A percentile compares a stretch with the other conserved stretches of the same genome.
These are phyloP conservation scores for Apophysomyces trapeziformis DNA, from an alignment of 371 early-diverging fungal genomes.

Conservation along the genomic window DNA sequence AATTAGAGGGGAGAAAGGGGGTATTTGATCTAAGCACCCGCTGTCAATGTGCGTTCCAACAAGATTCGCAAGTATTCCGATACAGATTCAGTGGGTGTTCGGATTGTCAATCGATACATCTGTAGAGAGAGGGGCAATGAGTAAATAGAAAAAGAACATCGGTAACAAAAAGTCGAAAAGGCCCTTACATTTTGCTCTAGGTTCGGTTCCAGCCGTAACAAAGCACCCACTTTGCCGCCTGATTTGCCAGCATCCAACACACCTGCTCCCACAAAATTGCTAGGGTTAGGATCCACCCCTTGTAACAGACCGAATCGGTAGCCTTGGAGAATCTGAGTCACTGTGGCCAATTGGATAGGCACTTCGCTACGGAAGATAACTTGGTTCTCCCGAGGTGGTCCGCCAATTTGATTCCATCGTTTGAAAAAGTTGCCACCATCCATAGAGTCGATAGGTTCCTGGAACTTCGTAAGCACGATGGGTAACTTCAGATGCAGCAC, in stretches of 20 bases:
- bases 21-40: constrained; percentile 20
- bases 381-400: constrained; percentile 79
- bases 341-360: constrained; percentile 56
- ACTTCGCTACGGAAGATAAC: constrained; percentile 66
- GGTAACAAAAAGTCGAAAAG: background rate
- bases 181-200: constrained; percentile 80
- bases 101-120: constrained; percentile 91
- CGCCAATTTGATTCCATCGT: constrained; percentile 96
- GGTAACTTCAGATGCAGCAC: constrained; percentile 75
- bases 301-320: constrained; percentile 76
- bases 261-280: constrained; percentile 88
- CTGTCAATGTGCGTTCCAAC: constrained; percentile 41
- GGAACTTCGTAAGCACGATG: constrained; percentile 81
- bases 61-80: constrained; percentile 59
- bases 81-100: constrained; percentile 85
- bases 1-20: background rate
- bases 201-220: constrained; percentile 91
- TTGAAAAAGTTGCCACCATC: constrained; percentile 84
- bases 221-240: constrained; percentile 88
- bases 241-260: constrained; percentile 73
- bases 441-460: constrained; percentile 80
- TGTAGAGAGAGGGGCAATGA: constrained; percentile 33
- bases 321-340: constrained; percentile 60
- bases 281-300: constrained; percentile 87
- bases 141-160: background rate